These are phyloP conservation scores for Vitis hybrid DNA, from an alignment of 177 flowering plant species.

Conservation along the genomic window DNA sequence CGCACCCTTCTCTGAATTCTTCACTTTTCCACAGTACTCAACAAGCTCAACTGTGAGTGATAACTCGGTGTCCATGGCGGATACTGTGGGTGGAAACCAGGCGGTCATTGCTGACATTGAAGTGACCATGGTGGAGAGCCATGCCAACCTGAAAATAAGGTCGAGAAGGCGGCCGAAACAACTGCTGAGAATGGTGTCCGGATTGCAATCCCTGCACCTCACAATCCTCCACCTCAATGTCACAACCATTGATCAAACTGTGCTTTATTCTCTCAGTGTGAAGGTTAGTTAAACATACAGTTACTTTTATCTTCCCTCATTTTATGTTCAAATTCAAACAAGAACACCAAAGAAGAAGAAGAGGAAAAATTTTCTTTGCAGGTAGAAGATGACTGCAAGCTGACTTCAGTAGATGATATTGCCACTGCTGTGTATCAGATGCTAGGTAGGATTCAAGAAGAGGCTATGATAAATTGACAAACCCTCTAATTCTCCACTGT, in stretches of 20 bases:
- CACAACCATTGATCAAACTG: conserved; percentile 25
- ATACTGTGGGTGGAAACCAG: background rate
- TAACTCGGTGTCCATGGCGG: background rate
- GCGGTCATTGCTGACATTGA: conserved; percentile 32
- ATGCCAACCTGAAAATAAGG: conserved; percentile 39
- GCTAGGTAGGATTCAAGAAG: conserved; percentile 35
- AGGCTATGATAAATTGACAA: conserved; percentile 15
- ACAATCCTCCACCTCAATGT: conserved; percentile 46
- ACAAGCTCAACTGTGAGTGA: conserved; percentile 4
- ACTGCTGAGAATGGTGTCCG: conserved; percentile 30
- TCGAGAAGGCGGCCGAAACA: conserved; percentile 29
- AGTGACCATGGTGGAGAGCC: conserved; percentile 45
- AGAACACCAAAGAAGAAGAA: too few relatives aligned
- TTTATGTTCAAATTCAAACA: too few relatives aligned
- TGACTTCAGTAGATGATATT: conserved; percentile 64
- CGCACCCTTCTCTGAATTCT: conserved; percentile 33
- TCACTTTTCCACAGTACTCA: conserved; percentile 38
- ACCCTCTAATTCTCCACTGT: background rate
- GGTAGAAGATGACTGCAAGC: conserved; percentile 72
- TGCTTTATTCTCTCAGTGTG: conserved; percentile 39
- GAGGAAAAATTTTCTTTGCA: conserved; percentile 15
- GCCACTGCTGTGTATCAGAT: conserved; percentile 62
- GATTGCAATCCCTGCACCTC: conserved; percentile 27
- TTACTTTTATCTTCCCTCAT: too few relatives aligned
- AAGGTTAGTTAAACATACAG: conserved; percentile 23